Evolutionary conservation across 2,329 filamentous ascomycete species (phyloP), one percentile per base, ranked within the genome.

Genomic region (Alternaria alternata): DNA sequence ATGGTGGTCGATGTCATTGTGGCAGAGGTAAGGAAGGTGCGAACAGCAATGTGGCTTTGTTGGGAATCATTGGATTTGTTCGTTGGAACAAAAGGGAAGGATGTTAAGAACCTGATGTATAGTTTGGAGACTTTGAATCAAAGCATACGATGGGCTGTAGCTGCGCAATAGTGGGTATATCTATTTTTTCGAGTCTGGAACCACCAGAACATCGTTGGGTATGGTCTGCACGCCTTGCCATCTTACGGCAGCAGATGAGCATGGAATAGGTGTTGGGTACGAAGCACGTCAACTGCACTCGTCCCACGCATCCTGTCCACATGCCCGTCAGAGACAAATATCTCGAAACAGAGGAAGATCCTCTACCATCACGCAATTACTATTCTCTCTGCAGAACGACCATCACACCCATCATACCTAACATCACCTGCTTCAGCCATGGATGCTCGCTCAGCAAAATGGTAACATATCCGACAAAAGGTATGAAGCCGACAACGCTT

Each of bases 401-500:
- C 81, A 96, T 88, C 71, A 97, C 78, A 1, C 94, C 95, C 95
- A 99, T 99, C 51, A 97, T 86, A 1, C 92, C 94, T 73, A 99
- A 80, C 89, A 98, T 92, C 26, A 89, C 94, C 43, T 92, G 96
- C 87, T 99, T 99, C 71, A 98, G 79, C 94, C 94, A 98, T 6
- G 95, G 95, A 77, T 99, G 90, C 79, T 99, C 95, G 64, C 92
- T 95, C 64, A 99, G 84, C 79, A 98, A 84, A 70, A 99, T 99
- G 2, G 95, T 99, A 46, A 98, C 94, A 75, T 98, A 98, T 67
- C 95, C 95, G 14, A 98, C 93, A 73, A 95, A 96, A 0, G 95
- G 95, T 58, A 98, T 89, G 78, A 96, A 99, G 38, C 87, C 95
- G 11, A 95, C 84, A 7, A 98, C 95, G 69, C 91, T 96, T 46